Percentiles rank a stretch among this genome's conserved stretches.
Conservation (phyloP, 2,329 filamentous ascomycete genomes). For the Colletotrichum musicola region DNA sequence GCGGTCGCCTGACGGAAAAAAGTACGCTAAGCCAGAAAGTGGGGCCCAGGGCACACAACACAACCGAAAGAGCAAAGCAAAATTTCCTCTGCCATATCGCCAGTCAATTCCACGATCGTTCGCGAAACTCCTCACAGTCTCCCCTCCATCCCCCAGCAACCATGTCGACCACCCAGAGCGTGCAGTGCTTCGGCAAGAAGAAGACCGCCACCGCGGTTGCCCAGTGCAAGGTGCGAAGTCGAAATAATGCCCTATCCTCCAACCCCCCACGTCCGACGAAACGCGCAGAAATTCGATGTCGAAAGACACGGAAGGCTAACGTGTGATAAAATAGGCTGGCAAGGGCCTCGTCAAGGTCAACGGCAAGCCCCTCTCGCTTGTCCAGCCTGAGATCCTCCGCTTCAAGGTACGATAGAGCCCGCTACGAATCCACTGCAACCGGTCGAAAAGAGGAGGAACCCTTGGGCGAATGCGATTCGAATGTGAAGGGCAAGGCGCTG, state of each 20-base stretch:
- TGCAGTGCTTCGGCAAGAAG: constrained; percentile 99
- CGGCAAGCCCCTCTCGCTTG: constrained; percentile 92
- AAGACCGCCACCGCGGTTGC: constrained; percentile 91
- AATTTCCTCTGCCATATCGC: constrained; percentile 11
- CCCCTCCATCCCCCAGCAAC: constrained; percentile 57
- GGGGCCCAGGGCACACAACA: constrained; percentile 28
- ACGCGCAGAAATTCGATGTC: constrained; percentile 21
- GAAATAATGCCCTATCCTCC: not conserved
- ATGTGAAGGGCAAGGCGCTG: constrained; percentile 15
- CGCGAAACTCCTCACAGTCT: constrained; percentile 37
- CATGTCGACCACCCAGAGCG: constrained; percentile 84
- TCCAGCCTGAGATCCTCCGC: constrained; percentile 96
- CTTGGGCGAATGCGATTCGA: not conserved
- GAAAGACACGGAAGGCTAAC: constrained; percentile 46
- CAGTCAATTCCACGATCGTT: constrained; percentile 27
- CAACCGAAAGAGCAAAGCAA: constrained; percentile 22
- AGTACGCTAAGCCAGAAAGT: not conserved
- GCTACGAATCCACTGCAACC: constrained; percentile 12
- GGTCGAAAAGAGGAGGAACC: constrained; percentile 30
- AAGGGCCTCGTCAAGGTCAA: constrained; percentile 96
- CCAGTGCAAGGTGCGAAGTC: constrained; percentile 68
- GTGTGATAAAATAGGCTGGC: constrained; percentile 51
- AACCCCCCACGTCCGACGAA: not conserved
- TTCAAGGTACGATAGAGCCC: constrained; percentile 81
- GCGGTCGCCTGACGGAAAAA: not conserved